phyloP scores from a whole-genome alignment of 495 filamentous ascomycete species.

The Tuber umbilicatum region DNA sequence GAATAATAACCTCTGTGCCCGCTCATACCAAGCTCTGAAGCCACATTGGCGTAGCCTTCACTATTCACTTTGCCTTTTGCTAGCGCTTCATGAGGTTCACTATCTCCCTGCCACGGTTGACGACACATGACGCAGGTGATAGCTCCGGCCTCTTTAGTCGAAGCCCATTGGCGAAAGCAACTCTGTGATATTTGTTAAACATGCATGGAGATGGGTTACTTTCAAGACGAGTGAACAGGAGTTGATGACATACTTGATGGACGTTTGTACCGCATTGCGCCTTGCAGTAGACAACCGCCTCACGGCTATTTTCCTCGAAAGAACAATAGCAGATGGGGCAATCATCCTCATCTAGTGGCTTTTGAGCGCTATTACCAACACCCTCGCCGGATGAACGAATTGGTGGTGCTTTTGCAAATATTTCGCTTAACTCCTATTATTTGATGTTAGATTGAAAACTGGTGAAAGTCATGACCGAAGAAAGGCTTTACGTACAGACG shows the following conservation, averaged over 20 bases:
- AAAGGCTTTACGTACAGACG: constrained; percentile 42
- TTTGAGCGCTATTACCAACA: constrained; percentile 39
- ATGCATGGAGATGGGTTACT: not conserved
- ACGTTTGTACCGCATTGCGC: constrained; percentile 62
- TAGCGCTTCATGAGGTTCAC: constrained; percentile 41
- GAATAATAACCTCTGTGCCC: constrained; percentile 44
- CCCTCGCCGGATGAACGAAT: constrained; percentile 37
- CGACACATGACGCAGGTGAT: constrained; percentile 58
- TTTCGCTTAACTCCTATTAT: constrained; percentile 51
- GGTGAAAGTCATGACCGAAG: constrained; percentile 1
- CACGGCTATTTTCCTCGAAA: constrained; percentile 49
- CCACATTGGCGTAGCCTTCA: constrained; percentile 59
- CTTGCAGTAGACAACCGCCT: constrained; percentile 57
- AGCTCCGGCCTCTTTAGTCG: constrained; percentile 43
- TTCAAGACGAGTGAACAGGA: not conserved
- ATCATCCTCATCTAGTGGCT: constrained; percentile 52
- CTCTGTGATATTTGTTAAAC: constrained; percentile 18
- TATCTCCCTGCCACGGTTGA: constrained; percentile 51
- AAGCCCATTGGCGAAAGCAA: constrained; percentile 60
- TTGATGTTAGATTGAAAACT: not conserved
- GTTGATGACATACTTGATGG: constrained; percentile 46
- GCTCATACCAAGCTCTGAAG: constrained; percentile 51
- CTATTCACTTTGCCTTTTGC: constrained; percentile 39
- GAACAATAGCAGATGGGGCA: constrained; percentile 65
- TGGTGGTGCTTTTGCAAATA: constrained; percentile 48